Base-by-base conservation (phyloP, 352 stramenopile genomes). In the Pythium monospermum region DNA sequence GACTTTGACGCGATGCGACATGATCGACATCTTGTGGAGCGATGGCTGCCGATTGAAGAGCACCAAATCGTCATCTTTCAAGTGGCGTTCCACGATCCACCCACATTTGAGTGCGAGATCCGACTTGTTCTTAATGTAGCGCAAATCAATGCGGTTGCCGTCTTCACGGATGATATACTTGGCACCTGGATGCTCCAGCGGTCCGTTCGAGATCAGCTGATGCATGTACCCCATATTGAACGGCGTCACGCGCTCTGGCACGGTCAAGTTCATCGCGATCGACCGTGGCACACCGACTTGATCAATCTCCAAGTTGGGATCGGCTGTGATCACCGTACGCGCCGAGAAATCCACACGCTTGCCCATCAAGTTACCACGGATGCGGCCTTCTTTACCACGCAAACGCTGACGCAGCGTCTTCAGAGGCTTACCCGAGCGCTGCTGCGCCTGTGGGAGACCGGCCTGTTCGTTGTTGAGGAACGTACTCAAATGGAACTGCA, bases 21-120 rank as follows among this genome's bases (percentile, higher is more conserved):
- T 99, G 71, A 99, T 99, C 39, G 85, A 98, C 97, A 99, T 99
- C 69, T 99, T 99, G 77, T 99, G 97, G 39, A 99, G 85, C 61
- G 87, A 98, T 12, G 97, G 97, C 75, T 99, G 97, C 51, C 97
- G 95, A 73, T 99, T 99, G 74, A 99, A 99, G 18, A 99, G 72
- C 59, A 99, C 96, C 49, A 99, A 78, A 78, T 99, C 97, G 61
- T 98, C 96, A 66, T 99, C 96, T 35, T 83, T 85, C 43, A 99
- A 72, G 72, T 99, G 97, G 32, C 97, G 85, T 68, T 99, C 97
- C 7, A 99, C 97, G 57, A 98, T 98, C 94, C 96, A 99, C 21
- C 97, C 97, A 54, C 94, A 91, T 38, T 98, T 96, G 13, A 99
- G 69, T 27, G 93, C 69, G 32, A 99, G 69, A 53, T 98, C 94